phyloP scores from a whole-genome alignment of 2,329 filamentous ascomycete genomes.

The Pseudogymnoascus sp. region DNA sequence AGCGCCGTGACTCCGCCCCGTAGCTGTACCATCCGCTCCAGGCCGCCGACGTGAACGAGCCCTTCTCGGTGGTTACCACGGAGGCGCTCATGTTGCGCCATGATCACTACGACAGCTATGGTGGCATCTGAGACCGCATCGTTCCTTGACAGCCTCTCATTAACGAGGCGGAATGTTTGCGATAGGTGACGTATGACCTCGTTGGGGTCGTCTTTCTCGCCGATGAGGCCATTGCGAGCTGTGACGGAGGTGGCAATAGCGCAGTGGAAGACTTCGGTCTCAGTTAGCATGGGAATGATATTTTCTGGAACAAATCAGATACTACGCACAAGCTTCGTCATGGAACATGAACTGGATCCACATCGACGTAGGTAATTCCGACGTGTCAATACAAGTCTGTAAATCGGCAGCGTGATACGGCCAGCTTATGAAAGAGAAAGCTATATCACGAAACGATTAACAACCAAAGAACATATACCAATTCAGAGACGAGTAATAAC shows the following conservation, averaged over 20 bases:
- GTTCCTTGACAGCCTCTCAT: conserved; percentile 22
- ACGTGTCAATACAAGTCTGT: conserved; percentile 8
- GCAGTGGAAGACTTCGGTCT: conserved; percentile 25
- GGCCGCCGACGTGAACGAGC: conserved; percentile 27
- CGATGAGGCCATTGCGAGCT: conserved; percentile 13
- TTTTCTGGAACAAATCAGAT: not conserved
- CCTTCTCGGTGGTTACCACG: conserved; percentile 20
- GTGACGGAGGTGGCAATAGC: conserved; percentile 22
- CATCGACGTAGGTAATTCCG: conserved; percentile 9
- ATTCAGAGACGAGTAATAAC: not conserved
- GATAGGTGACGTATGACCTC: conserved; percentile 24
- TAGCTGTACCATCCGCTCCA: conserved; percentile 26
- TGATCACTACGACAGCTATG: conserved; percentile 25
- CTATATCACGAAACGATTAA: conserved; percentile 6
- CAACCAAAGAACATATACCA: not conserved
- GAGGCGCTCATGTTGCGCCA: conserved; percentile 24
- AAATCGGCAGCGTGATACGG: conserved; percentile 11
- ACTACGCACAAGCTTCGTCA: conserved; percentile 28
- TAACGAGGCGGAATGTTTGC: conserved; percentile 24
- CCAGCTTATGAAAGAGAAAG: conserved; percentile 13
- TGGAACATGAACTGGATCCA: conserved; percentile 25
- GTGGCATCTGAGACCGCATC: conserved; percentile 24
- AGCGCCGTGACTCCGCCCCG: conserved; percentile 27
- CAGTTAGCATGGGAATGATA: not conserved
- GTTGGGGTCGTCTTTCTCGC: conserved; percentile 9